A percentile compares a stretch with the other conserved stretches of the same genome.
These are phyloP conservation scores for Eutrema japonicum DNA, from an alignment of 345 rosid genomes.

Conservation along the genomic window DNA sequence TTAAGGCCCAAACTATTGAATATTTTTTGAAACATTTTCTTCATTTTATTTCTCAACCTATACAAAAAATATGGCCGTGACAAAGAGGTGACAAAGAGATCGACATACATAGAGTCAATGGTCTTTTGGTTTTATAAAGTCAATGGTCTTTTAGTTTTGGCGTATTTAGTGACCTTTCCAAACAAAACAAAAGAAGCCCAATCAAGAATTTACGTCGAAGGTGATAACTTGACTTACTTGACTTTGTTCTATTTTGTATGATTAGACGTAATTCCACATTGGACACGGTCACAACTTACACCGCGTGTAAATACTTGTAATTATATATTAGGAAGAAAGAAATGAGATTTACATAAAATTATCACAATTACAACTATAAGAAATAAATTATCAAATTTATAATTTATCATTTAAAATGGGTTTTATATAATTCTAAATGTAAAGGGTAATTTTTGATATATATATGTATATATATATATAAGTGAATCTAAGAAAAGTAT, in stretches of 20 bases:
- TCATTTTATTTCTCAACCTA: background rate
- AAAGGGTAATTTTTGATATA: background rate
- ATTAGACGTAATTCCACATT: background rate
- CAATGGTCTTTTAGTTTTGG: slow-evolving; percentile 39
- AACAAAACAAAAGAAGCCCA: slow-evolving; percentile 11
- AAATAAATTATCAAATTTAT: background rate
- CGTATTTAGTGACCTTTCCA: slow-evolving; percentile 18
- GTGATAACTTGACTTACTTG: slow-evolving; percentile 29
- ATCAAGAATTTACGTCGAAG: slow-evolving; percentile 30
- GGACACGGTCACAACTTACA: background rate
- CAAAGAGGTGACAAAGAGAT: too few relatives aligned
- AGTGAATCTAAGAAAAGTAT: too few relatives aligned
- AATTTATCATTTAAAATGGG: too few relatives aligned
- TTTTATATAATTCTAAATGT: background rate
- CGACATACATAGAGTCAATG: background rate
- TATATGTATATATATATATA: too few relatives aligned
- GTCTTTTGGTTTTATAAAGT: background rate
- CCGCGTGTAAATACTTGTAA: background rate
- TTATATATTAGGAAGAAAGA: background rate
- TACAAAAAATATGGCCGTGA: background rate
- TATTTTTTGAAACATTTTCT: background rate
- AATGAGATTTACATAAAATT: background rate
- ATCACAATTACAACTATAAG: background rate
- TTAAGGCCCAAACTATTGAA: background rate
- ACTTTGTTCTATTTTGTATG: background rate